These are phyloP conservation scores for Withania somnifera DNA, from an alignment of 305 asterid genomes.

Conservation along the genomic window DNA sequence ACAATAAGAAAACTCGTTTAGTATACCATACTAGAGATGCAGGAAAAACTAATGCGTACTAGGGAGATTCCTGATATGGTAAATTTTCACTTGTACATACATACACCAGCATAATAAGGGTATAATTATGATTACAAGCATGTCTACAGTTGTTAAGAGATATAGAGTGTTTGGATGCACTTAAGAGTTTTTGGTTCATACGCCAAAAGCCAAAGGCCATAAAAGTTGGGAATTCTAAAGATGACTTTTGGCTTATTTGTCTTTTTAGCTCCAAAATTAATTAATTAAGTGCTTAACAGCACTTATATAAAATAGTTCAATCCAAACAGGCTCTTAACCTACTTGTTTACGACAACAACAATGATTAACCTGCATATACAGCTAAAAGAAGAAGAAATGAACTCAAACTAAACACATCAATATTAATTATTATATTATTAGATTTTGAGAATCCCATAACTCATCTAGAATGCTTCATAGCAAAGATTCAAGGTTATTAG, in stretches of 20 bases:
- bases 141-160: too few relatives aligned
- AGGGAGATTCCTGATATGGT: background rate
- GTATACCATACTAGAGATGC: background rate
- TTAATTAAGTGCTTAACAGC: too few relatives aligned
- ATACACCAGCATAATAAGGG: background rate
- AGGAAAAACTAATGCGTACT: background rate
- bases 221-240: too few relatives aligned
- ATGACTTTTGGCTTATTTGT: too few relatives aligned
- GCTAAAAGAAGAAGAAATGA: background rate
- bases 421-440: background rate
- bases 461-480: background rate
- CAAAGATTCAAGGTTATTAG: background rate
- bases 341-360: background rate
- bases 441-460: background rate
- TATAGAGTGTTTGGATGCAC: background rate
- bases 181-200: too few relatives aligned
- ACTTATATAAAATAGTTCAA: too few relatives aligned
- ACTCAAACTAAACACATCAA: background rate
- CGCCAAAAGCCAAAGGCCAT: too few relatives aligned
- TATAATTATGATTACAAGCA: background rate
- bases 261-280: too few relatives aligned
- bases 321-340: background rate
- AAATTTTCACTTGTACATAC: background rate
- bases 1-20: background rate
- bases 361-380: too few relatives aligned